A percentile compares a stretch with the other conserved stretches of the same genome.
Conservation (phyloP, 176 grass and related monocot genomes). For the Ananas comosus region DNA sequence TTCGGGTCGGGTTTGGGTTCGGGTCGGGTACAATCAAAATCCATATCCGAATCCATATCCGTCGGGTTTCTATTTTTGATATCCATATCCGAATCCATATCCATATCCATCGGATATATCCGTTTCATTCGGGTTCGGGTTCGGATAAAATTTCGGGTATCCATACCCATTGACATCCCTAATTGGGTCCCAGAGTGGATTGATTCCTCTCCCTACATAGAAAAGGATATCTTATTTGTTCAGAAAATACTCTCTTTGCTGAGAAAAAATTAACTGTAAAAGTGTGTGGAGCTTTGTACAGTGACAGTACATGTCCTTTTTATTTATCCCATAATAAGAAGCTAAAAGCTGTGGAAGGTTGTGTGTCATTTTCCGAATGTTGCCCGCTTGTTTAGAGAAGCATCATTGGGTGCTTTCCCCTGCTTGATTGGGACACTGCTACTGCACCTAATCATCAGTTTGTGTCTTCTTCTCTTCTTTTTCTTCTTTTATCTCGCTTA, state of each 20-base stretch:
- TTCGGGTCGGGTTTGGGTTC: too few relatives aligned
- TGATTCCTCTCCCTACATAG: neutral
- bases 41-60: too few relatives aligned
- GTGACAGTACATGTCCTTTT: neutral
- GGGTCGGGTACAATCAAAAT: too few relatives aligned
- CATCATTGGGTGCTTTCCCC: slow-evolving; percentile 4
- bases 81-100: too few relatives aligned
- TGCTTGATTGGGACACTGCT: neutral
- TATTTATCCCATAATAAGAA: neutral
- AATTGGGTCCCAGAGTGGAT: slow-evolving; percentile 7
- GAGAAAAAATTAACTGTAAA: neutral
- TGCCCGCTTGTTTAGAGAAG: neutral
- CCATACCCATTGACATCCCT: too few relatives aligned
- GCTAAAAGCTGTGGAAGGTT: slow-evolving; percentile 1
- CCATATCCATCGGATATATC: too few relatives aligned
- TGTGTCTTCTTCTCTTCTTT: neutral
- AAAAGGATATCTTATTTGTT: neutral
- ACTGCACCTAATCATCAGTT: neutral
- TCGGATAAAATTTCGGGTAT: too few relatives aligned
- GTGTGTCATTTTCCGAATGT: neutral
- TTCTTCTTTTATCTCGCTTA: neutral
- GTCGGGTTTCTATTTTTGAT: too few relatives aligned
- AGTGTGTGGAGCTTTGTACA: neutral
- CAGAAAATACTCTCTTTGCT: neutral
- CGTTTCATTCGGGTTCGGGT: too few relatives aligned